Evolutionary conservation across 2,329 filamentous ascomycete genomes (phyloP), one percentile per base, ranked within the genome.

Genomic region (Cladosporium sp.): DNA sequence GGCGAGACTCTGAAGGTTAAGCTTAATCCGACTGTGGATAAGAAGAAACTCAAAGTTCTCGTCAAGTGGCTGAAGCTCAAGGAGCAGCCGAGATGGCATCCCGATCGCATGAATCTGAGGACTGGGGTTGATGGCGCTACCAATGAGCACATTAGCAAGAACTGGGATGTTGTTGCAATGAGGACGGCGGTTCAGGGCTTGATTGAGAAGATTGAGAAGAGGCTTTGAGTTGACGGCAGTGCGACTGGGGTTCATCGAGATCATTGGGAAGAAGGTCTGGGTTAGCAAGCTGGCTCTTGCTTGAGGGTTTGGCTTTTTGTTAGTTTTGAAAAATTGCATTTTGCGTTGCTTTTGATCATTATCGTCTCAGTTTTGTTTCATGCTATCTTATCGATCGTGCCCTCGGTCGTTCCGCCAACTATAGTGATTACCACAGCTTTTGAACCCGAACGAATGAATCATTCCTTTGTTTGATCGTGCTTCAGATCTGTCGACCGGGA

Each of bases 71-170:
- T 50, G 14, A 35, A 7, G n/a, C 31, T 38, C 7, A 43, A 16
- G 31, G 46, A 50, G 46, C 16, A 35, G 38, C 40, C 46, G 6
- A 43, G 46, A n/a, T 43, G 28, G 37, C 46, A 50, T 8, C 46
- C 46, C 9, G 46, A 50, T 34, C 46, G 46, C 3, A 50, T 50
- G 38, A 50, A 50, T 14, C 14, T 35, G n/a, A 34, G 46, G 14
- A 43, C 46, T 16, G 46, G 46, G 3, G 33, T 10, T n/a, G 40
- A 28, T 1, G 46, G 46, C 4, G 10, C 10, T 4, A 9, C 43
- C 3, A 38, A 50, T 22, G 38, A 43, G 10, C 13, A 9, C 3
- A 43, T 50, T 6, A 43, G 38, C 18, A 50, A 43, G 46, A 37
- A 37, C 18, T 16, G 6, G 9, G 46, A 43, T 14, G 46, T 50